Evolutionary conservation across 306 rosid genomes (phyloP), one percentile per base, ranked within the genome.

Genomic region (Senna siamea): DNA sequence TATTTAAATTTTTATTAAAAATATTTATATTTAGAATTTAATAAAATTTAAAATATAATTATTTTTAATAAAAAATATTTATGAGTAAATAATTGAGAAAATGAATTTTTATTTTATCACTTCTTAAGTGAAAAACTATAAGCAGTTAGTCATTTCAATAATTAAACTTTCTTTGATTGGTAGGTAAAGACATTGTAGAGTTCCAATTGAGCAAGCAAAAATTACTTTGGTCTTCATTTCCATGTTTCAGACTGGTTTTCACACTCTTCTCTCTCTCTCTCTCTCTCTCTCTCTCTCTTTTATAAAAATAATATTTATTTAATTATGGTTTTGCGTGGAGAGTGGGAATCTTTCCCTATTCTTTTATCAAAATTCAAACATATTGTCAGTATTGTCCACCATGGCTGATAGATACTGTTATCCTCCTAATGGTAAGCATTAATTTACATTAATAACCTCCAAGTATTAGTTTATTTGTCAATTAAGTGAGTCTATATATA

Each of bases 321-420:
- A n/a, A n/a, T n/a, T n/a, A n/a, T n/a, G n/a, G n/a, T n/a, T n/a
- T n/a, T n/a, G n/a, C n/a, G n/a, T n/a, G 32, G 69, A 20, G 55
- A 23, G 14, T 18, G 20, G 43, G 28, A 76, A 58, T 34, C 44
- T 19, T 30, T 56, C 9, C 17, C 6, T 48, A n/a, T 22, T 32
- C 30, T 46, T 56, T 67, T 11, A 40, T 37, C 38, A 34, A 35
- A 60, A 14, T 30, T 73, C 40, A 73, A 61, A 73, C 61, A 15
- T 35, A 7, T 34, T 20, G 13, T 12, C 15, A 44, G 40, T 38
- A 20, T 47, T 73, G 13, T 30, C 68, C 62, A 52, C 9, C 12
- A 69, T 3, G 30, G 41, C 5, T 44, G 72, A 37, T 37, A 37
- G 40, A 37, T 37, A 5, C 40, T 37, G 7, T 46, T 37, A 55